These are phyloP conservation scores for Fonsecaea nubica DNA, from an alignment of 2,329 filamentous ascomycete genomes.

Conservation along the genomic window DNA sequence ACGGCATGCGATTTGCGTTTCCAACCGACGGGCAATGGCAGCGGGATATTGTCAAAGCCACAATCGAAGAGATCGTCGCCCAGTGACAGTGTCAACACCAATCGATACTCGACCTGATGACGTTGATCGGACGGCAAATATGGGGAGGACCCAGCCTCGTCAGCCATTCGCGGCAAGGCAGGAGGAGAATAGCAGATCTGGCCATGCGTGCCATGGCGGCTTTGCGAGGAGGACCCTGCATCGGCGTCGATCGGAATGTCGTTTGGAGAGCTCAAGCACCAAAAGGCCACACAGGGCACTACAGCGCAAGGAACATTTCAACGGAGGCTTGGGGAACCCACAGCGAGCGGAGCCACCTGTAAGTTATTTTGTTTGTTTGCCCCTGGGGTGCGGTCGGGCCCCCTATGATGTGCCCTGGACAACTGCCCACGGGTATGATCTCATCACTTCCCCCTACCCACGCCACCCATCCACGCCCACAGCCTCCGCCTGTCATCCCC, in stretches of 20 bases:
- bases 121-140: constrained; percentile 22
- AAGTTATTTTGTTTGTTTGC: neutral
- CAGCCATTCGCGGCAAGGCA: constrained; percentile 5
- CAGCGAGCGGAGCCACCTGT: neutral
- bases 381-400: neutral
- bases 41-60: constrained; percentile 6
- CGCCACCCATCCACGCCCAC: neutral
- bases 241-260: neutral
- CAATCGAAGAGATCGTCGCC: constrained; percentile 17
- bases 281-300: neutral
- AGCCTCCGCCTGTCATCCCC: neutral
- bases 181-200: constrained; percentile 13
- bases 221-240: constrained; percentile 14
- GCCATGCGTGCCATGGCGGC: neutral
- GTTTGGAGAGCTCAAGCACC: neutral
- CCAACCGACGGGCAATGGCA: constrained; percentile 3
- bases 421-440: neutral
- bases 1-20: constrained; percentile 16
- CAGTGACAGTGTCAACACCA: neutral
- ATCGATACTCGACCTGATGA: constrained; percentile 17
- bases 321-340: neutral
- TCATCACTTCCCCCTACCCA: neutral
- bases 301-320: constrained; percentile 6
- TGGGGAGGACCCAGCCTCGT: constrained; percentile 16
- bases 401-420: neutral